Evolutionary conservation across 192 early-diverging fungal species (phyloP).

Genomic region (Pilaira anomala): DNA sequence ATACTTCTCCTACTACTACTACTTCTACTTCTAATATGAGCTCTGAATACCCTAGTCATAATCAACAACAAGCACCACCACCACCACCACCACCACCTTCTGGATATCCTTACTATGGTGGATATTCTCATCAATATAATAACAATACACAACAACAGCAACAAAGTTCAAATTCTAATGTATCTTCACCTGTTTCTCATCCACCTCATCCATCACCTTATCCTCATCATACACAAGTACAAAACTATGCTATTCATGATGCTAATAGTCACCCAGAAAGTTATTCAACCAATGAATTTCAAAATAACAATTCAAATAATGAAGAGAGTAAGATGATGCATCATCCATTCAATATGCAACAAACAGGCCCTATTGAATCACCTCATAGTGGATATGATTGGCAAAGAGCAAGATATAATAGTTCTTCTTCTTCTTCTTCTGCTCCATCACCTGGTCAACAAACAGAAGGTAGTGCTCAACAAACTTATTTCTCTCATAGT

Average conservation of each 20-base stretch:
- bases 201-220: conserved; percentile 9
- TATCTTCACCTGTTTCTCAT: neutral
- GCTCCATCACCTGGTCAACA: conserved; percentile 1
- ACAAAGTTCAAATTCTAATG: neutral
- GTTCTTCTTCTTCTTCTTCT: conserved; percentile 9
- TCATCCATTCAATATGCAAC: conserved; percentile 11
- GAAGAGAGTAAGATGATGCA: neutral
- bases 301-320: neutral
- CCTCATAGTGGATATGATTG: conserved; percentile 12
- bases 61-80: neutral
- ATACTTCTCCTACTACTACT: neutral
- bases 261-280: neutral
- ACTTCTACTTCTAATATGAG: neutral
- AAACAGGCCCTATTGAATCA: neutral
- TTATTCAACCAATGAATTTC: conserved; percentile 2
- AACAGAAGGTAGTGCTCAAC: neutral
- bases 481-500: neutral
- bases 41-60: neutral
- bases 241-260: conserved; percentile 5
- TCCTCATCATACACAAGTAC: neutral
- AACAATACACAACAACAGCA: neutral
- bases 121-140: neutral
- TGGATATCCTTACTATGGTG: conserved; percentile 1
- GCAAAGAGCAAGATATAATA: conserved; percentile 15
- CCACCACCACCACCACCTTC: too few species aligned